These are phyloP conservation scores for Terana coerulea DNA, from an alignment of 768 basidiomycete species.

Conservation along the genomic window DNA sequence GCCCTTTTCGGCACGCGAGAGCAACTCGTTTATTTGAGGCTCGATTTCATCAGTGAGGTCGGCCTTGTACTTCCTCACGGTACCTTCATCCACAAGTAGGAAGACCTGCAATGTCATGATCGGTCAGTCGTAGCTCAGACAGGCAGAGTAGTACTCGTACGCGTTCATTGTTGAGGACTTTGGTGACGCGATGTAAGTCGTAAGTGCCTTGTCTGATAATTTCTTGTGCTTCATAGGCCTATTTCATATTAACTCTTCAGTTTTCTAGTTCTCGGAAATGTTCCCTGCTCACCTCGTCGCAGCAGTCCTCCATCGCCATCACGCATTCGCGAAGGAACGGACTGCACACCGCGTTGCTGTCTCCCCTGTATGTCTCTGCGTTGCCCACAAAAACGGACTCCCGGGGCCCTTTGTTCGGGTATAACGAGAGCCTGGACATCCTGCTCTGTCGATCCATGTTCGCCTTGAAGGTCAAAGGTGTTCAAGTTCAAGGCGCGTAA, in stretches of 20 bases:
- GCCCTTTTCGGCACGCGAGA: conserved; percentile 68
- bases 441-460: conserved; percentile 12
- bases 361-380: conserved; percentile 60
- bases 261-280: neutral
- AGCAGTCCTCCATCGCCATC: conserved; percentile 74
- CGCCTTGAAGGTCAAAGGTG: neutral
- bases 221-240: conserved; percentile 69
- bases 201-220: conserved; percentile 65
- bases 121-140: neutral
- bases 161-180: conserved; percentile 62
- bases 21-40: conserved; percentile 72
- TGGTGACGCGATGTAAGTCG: conserved; percentile 69
- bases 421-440: conserved; percentile 50
- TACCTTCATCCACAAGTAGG: conserved; percentile 67
- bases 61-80: conserved; percentile 69
- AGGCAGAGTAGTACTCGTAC: conserved; percentile 34
- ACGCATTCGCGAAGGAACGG: conserved; percentile 75
- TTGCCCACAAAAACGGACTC: conserved; percentile 73
- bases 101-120: conserved; percentile 52
- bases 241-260: neutral
- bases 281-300: conserved; percentile 56
- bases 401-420: conserved; percentile 35
- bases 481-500: conserved; percentile 1
- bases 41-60: conserved; percentile 78
- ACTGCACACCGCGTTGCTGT: conserved; percentile 62